Percentiles rank a stretch among this genome's conserved stretches.
Conservation (phyloP, 2,329 filamentous ascomycete species). For the Graphiopsis chlorocephala region DNA sequence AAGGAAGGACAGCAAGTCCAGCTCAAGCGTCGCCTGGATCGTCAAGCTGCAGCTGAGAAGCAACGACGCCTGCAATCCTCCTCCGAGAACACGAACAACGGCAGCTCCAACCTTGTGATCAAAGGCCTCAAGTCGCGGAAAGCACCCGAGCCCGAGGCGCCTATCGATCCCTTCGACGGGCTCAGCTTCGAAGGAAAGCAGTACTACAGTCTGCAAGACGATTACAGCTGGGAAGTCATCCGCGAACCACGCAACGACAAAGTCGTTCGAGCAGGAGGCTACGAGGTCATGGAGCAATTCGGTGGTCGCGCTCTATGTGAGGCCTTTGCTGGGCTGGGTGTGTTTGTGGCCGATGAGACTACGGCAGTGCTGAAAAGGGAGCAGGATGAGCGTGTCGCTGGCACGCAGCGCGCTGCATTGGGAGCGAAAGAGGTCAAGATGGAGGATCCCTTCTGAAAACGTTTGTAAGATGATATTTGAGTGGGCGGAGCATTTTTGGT, state of each 20-base stretch:
- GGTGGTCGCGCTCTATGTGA: slow-evolving; percentile 78
- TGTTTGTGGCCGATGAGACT: slow-evolving; percentile 77
- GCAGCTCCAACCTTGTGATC: slow-evolving; percentile 56
- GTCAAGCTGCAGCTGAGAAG: slow-evolving; percentile 49
- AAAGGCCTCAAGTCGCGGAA: slow-evolving; percentile 71
- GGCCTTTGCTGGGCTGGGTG: slow-evolving; percentile 83
- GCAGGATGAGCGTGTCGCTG: slow-evolving; percentile 27
- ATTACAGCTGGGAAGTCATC: slow-evolving; percentile 74
- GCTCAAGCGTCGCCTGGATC: slow-evolving; percentile 69
- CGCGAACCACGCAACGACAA: slow-evolving; percentile 64
- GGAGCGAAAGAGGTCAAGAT: slow-evolving; percentile 55
- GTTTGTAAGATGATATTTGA: background rate
- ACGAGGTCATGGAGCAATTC: slow-evolving; percentile 72
- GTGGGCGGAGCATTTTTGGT: background rate
- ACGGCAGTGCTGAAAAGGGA: slow-evolving; percentile 41
- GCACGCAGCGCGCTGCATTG: slow-evolving; percentile 48
- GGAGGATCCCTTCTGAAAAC: slow-evolving; percentile 40
- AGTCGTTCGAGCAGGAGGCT: slow-evolving; percentile 73
- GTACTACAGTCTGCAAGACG: slow-evolving; percentile 66
- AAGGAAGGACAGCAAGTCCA: slow-evolving; percentile 58
- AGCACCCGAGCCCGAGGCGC: slow-evolving; percentile 62
- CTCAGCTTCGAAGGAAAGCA: slow-evolving; percentile 61
- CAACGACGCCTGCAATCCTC: slow-evolving; percentile 45
- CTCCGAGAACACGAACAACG: slow-evolving; percentile 36
- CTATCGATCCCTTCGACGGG: slow-evolving; percentile 87